phyloP scores from a whole-genome alignment of 305 asterid species.

The Withania somnifera region DNA sequence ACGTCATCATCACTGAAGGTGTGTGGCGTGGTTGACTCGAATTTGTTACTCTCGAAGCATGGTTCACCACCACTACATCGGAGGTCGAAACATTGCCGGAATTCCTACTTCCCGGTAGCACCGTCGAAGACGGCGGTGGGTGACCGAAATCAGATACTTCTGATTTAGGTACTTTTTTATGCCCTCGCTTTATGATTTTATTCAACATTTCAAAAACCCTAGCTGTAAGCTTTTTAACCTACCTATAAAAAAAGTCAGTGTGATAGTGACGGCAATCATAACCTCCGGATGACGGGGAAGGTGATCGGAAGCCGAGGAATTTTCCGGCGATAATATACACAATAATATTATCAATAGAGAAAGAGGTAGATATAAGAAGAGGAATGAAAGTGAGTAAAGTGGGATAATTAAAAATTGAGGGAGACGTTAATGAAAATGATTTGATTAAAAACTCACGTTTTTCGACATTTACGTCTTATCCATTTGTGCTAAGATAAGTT shows the following conservation, averaged over 20 bases:
- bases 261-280: neutral
- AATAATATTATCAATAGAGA: neutral
- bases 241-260: no score
- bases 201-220: conserved; percentile 14
- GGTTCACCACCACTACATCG: conserved; percentile 11
- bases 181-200: conserved; percentile 16
- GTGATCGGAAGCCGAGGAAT: neutral
- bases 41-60: conserved; percentile 10
- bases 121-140: neutral
- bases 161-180: conserved; percentile 13
- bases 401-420: conserved; percentile 1
- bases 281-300: neutral
- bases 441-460: neutral
- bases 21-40: neutral
- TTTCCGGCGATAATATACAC: no score
- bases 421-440: neutral
- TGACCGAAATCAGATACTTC: conserved; percentile 2
- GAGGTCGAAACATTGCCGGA: conserved; percentile 12
- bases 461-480: conserved; percentile 2
- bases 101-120: neutral
- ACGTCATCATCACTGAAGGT: neutral
- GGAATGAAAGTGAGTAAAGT: neutral
- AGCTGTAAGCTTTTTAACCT: neutral
- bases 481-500: neutral
- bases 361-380: neutral